Percentiles rank a stretch among this genome's conserved stretches.
Evolutionary conservation across 805 yeast genomes (phyloP).

Genomic region (Candida hungchunana): DNA sequence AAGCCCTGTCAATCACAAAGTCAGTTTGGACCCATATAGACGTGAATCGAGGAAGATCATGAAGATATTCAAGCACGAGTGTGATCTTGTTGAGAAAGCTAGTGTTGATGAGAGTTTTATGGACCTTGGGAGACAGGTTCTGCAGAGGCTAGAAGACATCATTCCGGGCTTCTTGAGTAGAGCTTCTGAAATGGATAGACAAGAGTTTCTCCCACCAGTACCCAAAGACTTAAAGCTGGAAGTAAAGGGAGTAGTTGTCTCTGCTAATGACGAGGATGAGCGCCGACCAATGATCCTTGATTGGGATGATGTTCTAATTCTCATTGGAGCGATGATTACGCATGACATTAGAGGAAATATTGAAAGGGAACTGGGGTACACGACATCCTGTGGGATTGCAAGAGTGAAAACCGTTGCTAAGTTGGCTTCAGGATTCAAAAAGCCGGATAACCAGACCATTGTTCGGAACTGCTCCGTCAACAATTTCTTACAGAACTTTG

Average conservation of each 20-base stretch:
- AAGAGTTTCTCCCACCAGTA: constrained; percentile 36
- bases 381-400: constrained; percentile 87
- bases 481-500: constrained; percentile 55
- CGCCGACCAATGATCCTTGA: constrained; percentile 29
- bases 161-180: constrained; percentile 43
- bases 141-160: constrained; percentile 34
- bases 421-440: constrained; percentile 76
- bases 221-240: constrained; percentile 34
- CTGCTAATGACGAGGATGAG: constrained; percentile 14
- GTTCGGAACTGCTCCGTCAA: constrained; percentile 46
- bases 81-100: constrained; percentile 82
- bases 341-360: constrained; percentile 51
- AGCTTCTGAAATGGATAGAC: constrained; percentile 14
- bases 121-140: constrained; percentile 71
- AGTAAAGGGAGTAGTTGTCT: constrained; percentile 12
- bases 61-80: constrained; percentile 53
- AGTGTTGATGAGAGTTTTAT: constrained; percentile 92
- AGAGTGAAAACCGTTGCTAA: constrained; percentile 77
- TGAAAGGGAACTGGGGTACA: constrained; percentile 58
- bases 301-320: constrained; percentile 79
- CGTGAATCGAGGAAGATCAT: constrained; percentile 80
- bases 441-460: constrained; percentile 85
- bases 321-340: constrained; percentile 63
- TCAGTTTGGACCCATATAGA: constrained; percentile 86
- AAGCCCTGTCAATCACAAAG: constrained; percentile 64